Evolutionary conservation across 139 green algal species (phyloP).

Genomic region (Volvox africanus): DNA sequence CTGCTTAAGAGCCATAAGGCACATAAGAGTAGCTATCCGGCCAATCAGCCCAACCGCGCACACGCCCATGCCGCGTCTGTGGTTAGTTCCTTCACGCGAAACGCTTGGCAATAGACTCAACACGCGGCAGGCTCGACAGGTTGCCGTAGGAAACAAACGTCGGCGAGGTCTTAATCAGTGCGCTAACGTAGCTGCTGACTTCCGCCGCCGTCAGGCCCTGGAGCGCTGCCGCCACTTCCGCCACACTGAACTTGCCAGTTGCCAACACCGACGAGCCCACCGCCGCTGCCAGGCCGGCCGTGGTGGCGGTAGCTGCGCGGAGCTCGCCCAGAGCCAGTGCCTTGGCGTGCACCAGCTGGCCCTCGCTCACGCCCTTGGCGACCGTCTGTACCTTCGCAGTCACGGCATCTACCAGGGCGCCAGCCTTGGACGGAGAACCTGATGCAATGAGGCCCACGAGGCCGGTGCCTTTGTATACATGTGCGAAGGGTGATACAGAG

Average conservation of each 20-base stretch:
- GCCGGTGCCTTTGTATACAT: constrained; percentile 60
- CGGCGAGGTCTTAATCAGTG: constrained; percentile 43
- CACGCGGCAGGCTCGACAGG: constrained; percentile 48
- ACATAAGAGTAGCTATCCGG: no score
- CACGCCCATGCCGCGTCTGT: no score
- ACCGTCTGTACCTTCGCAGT: constrained; percentile 54
- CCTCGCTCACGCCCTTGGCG: constrained; percentile 52
- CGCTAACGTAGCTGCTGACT: constrained; percentile 36
- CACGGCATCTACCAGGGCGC: constrained; percentile 50
- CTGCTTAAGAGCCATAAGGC: no score
- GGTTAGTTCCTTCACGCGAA: constrained; percentile 6
- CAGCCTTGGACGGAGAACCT: constrained; percentile 20
- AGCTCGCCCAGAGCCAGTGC: constrained; percentile 47
- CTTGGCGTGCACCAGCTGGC: constrained; percentile 58
- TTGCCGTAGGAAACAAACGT: constrained; percentile 56
- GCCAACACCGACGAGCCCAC: constrained; percentile 52
- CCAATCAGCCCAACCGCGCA: no score
- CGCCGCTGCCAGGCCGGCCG: not conserved
- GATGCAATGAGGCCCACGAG: constrained; percentile 56
- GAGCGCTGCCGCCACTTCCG: constrained; percentile 42
- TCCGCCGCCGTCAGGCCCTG: constrained; percentile 44
- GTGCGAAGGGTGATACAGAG: constrained; percentile 49
- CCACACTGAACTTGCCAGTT: constrained; percentile 50
- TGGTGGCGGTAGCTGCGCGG: constrained; percentile 26
- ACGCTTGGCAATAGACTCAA: constrained; percentile 41